phyloP scores from a whole-genome alignment of 495 filamentous ascomycete species.

The Thermothielavioides terrestris region DNA sequence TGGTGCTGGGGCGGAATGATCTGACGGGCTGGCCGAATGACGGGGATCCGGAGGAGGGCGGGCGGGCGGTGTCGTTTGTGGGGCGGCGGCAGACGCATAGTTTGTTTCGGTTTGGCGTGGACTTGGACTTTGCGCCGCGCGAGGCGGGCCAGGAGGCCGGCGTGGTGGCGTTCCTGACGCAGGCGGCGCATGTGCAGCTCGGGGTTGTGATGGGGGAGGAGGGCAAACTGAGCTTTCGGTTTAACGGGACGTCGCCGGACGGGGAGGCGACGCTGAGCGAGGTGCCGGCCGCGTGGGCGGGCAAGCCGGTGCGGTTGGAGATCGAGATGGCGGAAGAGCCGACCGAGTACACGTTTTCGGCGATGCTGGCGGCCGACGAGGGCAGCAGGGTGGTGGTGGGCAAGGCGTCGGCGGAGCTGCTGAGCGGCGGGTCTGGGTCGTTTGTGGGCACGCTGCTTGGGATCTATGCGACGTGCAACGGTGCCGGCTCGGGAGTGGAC shows the following conservation, averaged over 20 bases:
- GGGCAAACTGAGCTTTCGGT: conserved; percentile 21
- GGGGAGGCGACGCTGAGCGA: neutral
- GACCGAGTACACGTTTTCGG: conserved; percentile 11
- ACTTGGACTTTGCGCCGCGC: conserved; percentile 30
- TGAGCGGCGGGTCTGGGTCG: conserved; percentile 10
- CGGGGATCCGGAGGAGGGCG: conserved; percentile 13
- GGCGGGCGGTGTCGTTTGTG: conserved; percentile 33
- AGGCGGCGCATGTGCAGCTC: conserved; percentile 38
- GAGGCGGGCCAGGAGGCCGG: conserved; percentile 30
- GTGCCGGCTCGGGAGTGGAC: conserved; percentile 6
- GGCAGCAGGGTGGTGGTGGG: conserved; percentile 5
- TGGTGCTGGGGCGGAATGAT: conserved; percentile 31
- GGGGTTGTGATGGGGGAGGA: conserved; percentile 32
- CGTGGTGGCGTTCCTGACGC: conserved; percentile 37
- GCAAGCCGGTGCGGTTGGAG: conserved; percentile 8
- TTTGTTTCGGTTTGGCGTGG: conserved; percentile 36
- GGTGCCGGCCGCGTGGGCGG: conserved; percentile 8
- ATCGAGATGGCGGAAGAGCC: conserved; percentile 3
- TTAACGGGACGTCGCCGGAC: conserved; percentile 15
- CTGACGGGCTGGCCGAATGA: conserved; percentile 27
- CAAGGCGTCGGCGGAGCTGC: conserved; percentile 3
- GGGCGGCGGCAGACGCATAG: conserved; percentile 36
- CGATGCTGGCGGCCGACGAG: conserved; percentile 1
- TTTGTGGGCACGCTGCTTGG: conserved; percentile 13
- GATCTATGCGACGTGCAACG: conserved; percentile 15